Base-by-base conservation (phyloP, 2,329 filamentous ascomycete genomes). In the Coniochaeta sp. region DNA sequence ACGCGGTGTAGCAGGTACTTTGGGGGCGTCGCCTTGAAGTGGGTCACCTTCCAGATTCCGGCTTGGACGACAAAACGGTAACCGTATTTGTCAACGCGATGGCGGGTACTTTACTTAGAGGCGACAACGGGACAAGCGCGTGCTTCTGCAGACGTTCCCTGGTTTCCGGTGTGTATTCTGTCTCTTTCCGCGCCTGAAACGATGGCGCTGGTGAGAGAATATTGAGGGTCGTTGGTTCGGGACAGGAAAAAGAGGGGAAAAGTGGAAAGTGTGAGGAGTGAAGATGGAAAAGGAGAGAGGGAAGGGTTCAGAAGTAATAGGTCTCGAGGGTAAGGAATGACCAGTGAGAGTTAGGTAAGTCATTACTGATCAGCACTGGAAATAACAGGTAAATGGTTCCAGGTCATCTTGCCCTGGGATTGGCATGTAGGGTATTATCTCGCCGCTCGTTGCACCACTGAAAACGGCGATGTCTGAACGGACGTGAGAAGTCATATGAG, bases 191-290 rank as follows among this genome's bases (percentile, higher is more conserved):
- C n/a, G n/a, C n/a, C 12, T 47, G 5, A 17, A 4, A 24, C 6
- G 22, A 9, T 24, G 42, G 42, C 42, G n/a, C 6, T 47, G 42
- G 3, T 22, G 42, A 24, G 63, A 62, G 63, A 17, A 40, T n/a
- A 66, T 62, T 47, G 40, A 22, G 62, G 62, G 57, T 62, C 55
- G 58, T 55, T 59, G 58, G 44, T 34, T 19, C 58, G 58, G 59
- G 47, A 55, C 59, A 58, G 59, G 62, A 61, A 62, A 62, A 57
- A 66, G 65, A 59, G 60, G 61, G 58, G 59, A 64, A 65, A 64
- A 65, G 63, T 59, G 60, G 52, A 59, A 61, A 63, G 62, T 63
- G 55, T 24, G 57, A 57, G 55, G 55, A 58, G 44, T 55, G 61
- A 60, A 58, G 57, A 55, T 63, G 65, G n/a, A 64, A 67, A 62